Base-by-base conservation (phyloP, 2,329 filamentous ascomycete genomes). In the Aspergillus niger region DNA sequence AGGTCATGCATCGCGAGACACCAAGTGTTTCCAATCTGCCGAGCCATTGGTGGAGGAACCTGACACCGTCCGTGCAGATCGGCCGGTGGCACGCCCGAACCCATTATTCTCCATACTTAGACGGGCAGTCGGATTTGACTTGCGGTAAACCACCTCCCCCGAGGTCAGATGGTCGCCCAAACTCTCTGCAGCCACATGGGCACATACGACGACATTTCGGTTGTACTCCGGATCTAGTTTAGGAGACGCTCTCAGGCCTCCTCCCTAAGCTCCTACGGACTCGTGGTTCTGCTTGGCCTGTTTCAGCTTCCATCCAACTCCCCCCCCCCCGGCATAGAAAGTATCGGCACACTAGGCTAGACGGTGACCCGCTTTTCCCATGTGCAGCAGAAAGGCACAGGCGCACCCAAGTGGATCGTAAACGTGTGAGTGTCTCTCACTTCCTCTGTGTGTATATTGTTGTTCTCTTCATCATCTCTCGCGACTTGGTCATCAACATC, bases 21-120 rank as follows among this genome's bases (percentile, higher is more conserved):
- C 26, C 39, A 55, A 44, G 39, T 13, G 30, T 47, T 52, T 54
- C 32, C 15, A 48, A 47, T 20, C 22, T 24, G 54, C 41, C 17
- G 32, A 50, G 32, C 49, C 44, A 67, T 67, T 67, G 65, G 64
- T 67, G 65, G 65, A 66, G 49, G 57, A 62, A 52, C 13, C 28
- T 56, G 53, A 58, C 49, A 63, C 54, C n/a, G 41, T 49, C 24
- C 32, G 49, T 44, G 56, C 20, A 51, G 28, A 38, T 51, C 24
- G 36, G 26, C 53, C 53, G 53, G 53, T 55, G 53, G 53, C 53
- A 55, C 53, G 53, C 26, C 38, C 38, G 38, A 43, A 38, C 38
- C 52, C 38, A 30, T 15, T 28, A 15, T 13, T 36, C 32, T 36
- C 32, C 32, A 36, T 36, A 36, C 11, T 36, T 36, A 36, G 11